A percentile compares a stretch with the other conserved stretches of the same genome.
Evolutionary conservation across 768 basidiomycete species (phyloP).

Genomic region (Boletus rufocinnamomeus): DNA sequence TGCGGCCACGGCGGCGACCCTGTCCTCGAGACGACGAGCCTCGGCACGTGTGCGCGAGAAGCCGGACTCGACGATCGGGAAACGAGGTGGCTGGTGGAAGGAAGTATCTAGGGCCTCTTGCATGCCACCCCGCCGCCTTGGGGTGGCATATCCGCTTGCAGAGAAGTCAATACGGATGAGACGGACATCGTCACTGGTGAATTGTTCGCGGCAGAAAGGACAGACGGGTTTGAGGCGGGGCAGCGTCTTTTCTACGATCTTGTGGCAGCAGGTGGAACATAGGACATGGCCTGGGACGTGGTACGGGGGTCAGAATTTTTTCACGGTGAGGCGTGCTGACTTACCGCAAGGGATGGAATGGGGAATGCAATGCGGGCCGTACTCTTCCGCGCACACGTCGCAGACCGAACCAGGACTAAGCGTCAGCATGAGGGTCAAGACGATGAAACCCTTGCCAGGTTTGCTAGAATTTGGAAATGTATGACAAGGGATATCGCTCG

Average conservation of each 20-base stretch:
- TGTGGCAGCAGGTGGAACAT: slow-evolving; percentile 74
- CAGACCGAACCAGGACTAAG: slow-evolving; percentile 80
- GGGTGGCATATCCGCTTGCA: slow-evolving; percentile 68
- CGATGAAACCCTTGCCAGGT: slow-evolving; percentile 42
- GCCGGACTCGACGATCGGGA: slow-evolving; percentile 47
- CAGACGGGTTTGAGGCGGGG: slow-evolving; percentile 71
- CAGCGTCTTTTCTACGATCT: slow-evolving; percentile 79
- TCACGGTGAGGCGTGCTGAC: slow-evolving; percentile 20
- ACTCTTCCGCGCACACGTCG: slow-evolving; percentile 91
- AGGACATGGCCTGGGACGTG: slow-evolving; percentile 68
- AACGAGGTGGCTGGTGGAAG: slow-evolving; percentile 45
- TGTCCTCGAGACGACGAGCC: slow-evolving; percentile 72
- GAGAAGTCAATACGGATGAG: slow-evolving; percentile 79
- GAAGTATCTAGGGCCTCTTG: slow-evolving; percentile 48
- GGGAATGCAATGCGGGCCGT: slow-evolving; percentile 68
- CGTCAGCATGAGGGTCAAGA: slow-evolving; percentile 67
- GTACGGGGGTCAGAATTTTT: slow-evolving; percentile 26
- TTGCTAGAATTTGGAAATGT: slow-evolving; percentile 40
- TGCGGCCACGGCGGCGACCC: slow-evolving; percentile 73
- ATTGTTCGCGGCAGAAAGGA: slow-evolving; percentile 83
- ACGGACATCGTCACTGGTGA: slow-evolving; percentile 65
- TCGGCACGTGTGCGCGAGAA: slow-evolving; percentile 49
- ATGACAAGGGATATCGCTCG: slow-evolving; percentile 47
- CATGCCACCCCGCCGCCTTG: slow-evolving; percentile 53
- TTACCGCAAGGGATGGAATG: slow-evolving; percentile 83